A percentile compares a stretch with the other conserved stretches of the same genome.
Evolutionary conservation across 495 filamentous ascomycete genomes (phyloP).

Genomic region (Apodospora peruviana): DNA sequence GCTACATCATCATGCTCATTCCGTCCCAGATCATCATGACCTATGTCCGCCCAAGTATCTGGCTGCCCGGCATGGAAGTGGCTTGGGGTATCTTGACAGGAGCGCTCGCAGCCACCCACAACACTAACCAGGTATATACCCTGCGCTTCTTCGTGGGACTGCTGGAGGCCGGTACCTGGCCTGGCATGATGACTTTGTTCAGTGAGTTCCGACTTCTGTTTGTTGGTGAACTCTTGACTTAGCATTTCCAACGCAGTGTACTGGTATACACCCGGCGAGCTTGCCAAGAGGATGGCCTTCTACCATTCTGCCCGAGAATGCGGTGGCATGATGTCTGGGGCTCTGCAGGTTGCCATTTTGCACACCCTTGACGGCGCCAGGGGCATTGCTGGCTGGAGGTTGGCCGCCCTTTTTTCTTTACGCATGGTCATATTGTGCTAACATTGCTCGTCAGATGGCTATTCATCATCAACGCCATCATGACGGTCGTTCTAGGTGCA

Average conservation of each 20-base stretch:
- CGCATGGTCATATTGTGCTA: neutral
- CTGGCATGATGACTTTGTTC: constrained; percentile 36
- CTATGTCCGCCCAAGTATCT: constrained; percentile 32
- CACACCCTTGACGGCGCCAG: constrained; percentile 39
- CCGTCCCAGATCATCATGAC: constrained; percentile 51
- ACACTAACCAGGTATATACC: constrained; percentile 30
- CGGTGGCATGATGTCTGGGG: constrained; percentile 36
- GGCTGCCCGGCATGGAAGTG: constrained; percentile 36
- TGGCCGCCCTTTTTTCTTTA: neutral
- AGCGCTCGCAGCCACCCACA: constrained; percentile 20
- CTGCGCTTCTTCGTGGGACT: constrained; percentile 48
- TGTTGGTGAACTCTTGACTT: neutral
- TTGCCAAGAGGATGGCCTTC: constrained; percentile 37
- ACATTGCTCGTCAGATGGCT: constrained; percentile 47
- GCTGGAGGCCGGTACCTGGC: constrained; percentile 44
- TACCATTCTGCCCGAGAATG: constrained; percentile 36
- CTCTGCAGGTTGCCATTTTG: constrained; percentile 50
- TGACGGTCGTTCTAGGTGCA: constrained; percentile 41
- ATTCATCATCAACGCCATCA: constrained; percentile 43
- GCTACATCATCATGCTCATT: constrained; percentile 39
- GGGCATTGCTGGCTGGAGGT: constrained; percentile 50
- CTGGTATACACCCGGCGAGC: constrained; percentile 33
- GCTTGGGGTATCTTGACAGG: constrained; percentile 38
- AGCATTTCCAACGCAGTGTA: constrained; percentile 17
- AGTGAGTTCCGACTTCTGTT: constrained; percentile 14